A percentile compares a stretch with the other conserved stretches of the same genome.
phyloP scores from a whole-genome alignment of 768 basidiomycete genomes.

The Mycena pura region DNA sequence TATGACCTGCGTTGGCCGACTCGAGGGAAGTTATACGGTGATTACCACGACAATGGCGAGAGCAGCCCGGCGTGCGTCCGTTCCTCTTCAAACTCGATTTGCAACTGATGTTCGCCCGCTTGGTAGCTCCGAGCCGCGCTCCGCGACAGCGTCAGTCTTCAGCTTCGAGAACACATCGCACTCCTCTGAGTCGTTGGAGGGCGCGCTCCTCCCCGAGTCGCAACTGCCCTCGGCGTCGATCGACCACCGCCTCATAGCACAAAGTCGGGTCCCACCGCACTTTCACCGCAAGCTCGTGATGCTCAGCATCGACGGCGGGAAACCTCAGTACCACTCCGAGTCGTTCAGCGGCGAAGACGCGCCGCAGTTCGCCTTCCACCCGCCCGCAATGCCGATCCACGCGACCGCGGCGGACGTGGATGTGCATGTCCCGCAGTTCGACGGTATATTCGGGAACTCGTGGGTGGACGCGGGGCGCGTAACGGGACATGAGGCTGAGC shows the following conservation, averaged over 20 bases:
- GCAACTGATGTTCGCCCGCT: background rate
- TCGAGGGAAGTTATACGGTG: background rate
- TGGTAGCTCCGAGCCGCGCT: slow-evolving; percentile 10
- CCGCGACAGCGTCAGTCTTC: slow-evolving; percentile 9
- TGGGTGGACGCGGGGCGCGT: slow-evolving; percentile 7
- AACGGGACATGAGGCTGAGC: slow-evolving; percentile 10
- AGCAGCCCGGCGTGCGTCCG: slow-evolving; percentile 33
- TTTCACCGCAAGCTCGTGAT: background rate
- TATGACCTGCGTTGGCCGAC: slow-evolving; percentile 9
- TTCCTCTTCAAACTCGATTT: background rate
- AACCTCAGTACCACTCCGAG: background rate
- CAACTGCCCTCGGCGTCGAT: slow-evolving; percentile 15
- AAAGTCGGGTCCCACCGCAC: background rate
- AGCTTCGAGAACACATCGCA: background rate
- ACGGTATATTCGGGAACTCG: slow-evolving; percentile 11
- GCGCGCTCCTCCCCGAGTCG: slow-evolving; percentile 2
- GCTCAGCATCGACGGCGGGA: background rate
- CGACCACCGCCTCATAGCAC: slow-evolving; percentile 6
- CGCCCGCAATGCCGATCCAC: background rate
- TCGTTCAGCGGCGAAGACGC: too few relatives aligned
- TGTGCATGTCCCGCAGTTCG: background rate
- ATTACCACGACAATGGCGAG: slow-evolving; percentile 30
- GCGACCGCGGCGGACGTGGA: background rate
- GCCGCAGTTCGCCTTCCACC: slow-evolving; percentile 1
- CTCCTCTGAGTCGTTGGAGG: slow-evolving; percentile 8